phyloP scores from a whole-genome alignment of 2,329 filamentous ascomycete species.

The Clonostachys byssicola region DNA sequence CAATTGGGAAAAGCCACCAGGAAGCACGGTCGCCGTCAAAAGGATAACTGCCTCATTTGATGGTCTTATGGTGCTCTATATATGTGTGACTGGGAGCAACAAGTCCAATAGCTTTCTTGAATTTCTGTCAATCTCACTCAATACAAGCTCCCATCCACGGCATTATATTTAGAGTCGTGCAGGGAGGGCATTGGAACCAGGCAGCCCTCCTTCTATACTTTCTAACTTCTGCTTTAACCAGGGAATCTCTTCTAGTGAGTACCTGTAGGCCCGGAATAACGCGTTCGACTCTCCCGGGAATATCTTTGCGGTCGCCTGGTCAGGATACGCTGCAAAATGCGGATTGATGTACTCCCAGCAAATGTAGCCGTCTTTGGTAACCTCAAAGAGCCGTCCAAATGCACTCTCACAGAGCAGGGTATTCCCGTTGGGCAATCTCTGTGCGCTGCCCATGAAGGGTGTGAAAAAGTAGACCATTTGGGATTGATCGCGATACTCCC shows the following conservation, averaged over 20 bases:
- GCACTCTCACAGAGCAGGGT: constrained; percentile 18
- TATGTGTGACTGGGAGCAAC: too few species aligned
- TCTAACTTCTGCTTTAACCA: constrained; percentile 9
- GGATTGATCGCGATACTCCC: constrained; percentile 19
- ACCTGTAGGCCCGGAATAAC: constrained; percentile 17
- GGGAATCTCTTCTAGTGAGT: constrained; percentile 16
- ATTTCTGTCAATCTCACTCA: too few species aligned
- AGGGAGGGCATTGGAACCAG: too few species aligned
- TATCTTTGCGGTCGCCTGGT: constrained; percentile 12
- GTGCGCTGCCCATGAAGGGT: constrained; percentile 21
- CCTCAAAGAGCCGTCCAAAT: constrained; percentile 18
- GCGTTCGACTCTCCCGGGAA: constrained; percentile 21
- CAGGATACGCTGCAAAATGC: constrained; percentile 15
- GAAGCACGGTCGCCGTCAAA: too few species aligned
- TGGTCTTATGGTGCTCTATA: too few species aligned
- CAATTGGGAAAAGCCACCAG: too few species aligned
- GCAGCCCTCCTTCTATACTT: too few species aligned
- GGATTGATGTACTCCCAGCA: constrained; percentile 23
- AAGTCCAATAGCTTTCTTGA: too few species aligned
- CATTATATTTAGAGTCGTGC: too few species aligned
- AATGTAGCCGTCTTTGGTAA: constrained; percentile 13
- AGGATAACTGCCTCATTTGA: too few species aligned
- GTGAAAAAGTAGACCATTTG: constrained; percentile 21
- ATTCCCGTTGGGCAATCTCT: constrained; percentile 17
- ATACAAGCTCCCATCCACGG: too few species aligned